Evolutionary conservation across 371 early-diverging fungal genomes (phyloP), one percentile per base, ranked within the genome.

Genomic region (Rhizomucor miehei): DNA sequence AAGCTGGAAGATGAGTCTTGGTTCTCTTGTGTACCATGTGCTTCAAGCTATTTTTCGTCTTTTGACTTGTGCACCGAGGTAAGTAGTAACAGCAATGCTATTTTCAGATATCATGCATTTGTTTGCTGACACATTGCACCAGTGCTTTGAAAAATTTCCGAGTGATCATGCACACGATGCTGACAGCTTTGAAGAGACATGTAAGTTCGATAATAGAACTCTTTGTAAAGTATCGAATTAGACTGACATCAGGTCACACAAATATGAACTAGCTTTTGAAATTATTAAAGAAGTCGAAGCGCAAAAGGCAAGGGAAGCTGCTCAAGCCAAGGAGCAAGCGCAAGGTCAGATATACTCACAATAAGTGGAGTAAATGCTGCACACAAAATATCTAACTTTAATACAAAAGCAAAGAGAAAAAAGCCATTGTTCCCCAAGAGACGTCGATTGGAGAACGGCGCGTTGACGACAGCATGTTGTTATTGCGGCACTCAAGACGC

Each of bases 11-110:
- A 83, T 19, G 71, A 81, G 41, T 71, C 73, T 9, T 90, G 89
- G 90, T 77, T 73, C 51, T 87, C 87, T 0, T 90, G 90, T 57
- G 57, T 73, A n/a, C 75, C 74, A 20, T 90, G 91, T 58, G 77
- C 81, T 25, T 63, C 74, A 2, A 75, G 83, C 47, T 88, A 85
- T 56, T 89, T 89, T 51, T 76, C 82, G 0, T 75, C 90, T 0
- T 91, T 82, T 65, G 90, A 91, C 66, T 60, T 91, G 10, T 91
- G 91, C 57, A 49, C 57, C 0, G 71, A 77, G 65, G 86, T 84
- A 76, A 55, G 50, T 34, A 38, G 8, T 47, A 4, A n/a, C 19
- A 39, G 12, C 0, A 16, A 14, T 10, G 14, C 0, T n/a, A 11
- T 13, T 29, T 3, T 29, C 5, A 29, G 5, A 29, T 8, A 29